Conservation (phyloP, 2,329 filamentous ascomycete species). For the Pseudocercospora fuligena region DNA sequence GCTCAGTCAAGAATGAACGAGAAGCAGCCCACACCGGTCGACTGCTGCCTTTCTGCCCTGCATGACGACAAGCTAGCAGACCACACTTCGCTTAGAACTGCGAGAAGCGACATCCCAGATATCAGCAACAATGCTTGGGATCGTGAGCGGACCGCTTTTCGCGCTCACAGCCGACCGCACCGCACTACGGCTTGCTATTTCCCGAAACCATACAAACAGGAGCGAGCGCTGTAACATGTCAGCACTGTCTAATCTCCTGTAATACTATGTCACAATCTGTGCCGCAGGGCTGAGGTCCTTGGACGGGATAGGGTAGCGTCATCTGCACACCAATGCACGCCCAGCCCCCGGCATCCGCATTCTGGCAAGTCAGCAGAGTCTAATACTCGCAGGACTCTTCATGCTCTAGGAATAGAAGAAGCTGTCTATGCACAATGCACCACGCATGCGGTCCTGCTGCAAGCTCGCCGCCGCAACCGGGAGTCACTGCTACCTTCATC, state of each 20-base stretch:
- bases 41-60: background rate
- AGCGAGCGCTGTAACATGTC: background rate
- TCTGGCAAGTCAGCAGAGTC: conserved; percentile 1
- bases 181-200: background rate
- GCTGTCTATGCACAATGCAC: conserved; percentile 6
- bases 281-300: conserved; percentile 16
- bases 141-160: too few species aligned
- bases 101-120: background rate
- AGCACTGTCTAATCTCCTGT: conserved; percentile 1
- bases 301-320: conserved; percentile 6
- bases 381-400: conserved; percentile 3
- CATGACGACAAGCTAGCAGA: background rate
- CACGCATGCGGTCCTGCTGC: conserved; percentile 8
- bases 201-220: background rate
- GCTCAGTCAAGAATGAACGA: background rate
- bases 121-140: background rate
- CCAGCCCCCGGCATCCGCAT: background rate
- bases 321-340: conserved; percentile 10
- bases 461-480: conserved; percentile 3
- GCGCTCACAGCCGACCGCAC: background rate
- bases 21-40: background rate
- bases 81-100: conserved; percentile 1
- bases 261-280: background rate
- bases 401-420: conserved; percentile 9
- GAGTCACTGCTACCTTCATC: conserved; percentile 2